Percentiles rank a stretch among this genome's conserved stretches.
Conservation (phyloP, 495 filamentous ascomycete species). For the Parathielavia appendiculata region DNA sequence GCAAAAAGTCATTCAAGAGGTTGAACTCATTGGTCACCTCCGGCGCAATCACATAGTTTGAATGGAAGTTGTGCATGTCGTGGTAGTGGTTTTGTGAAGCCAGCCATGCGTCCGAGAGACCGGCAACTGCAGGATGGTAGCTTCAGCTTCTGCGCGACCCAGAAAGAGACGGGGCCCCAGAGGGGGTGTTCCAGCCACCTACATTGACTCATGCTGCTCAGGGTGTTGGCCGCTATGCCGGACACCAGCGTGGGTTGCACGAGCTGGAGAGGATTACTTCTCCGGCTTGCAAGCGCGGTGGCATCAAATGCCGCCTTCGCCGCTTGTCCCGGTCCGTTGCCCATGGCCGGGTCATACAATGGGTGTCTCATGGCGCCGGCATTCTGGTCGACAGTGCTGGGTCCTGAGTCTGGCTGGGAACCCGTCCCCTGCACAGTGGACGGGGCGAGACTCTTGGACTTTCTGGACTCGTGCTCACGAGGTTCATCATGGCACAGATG, state of each 20-base stretch:
- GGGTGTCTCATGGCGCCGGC: conserved; percentile 39
- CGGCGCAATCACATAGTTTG: conserved; percentile 91
- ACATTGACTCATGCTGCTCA: conserved; percentile 68
- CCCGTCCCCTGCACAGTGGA: conserved; percentile 53
- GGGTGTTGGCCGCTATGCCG: conserved; percentile 48
- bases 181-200: conserved; percentile 45
- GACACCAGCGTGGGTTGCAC: conserved; percentile 53
- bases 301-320: conserved; percentile 41
- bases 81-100: conserved; percentile 70
- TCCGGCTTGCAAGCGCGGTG: conserved; percentile 33
- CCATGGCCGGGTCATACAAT: conserved; percentile 36
- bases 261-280: conserved; percentile 48
- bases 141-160: conserved; percentile 34
- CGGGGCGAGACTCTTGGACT: conserved; percentile 60
- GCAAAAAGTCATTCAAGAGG: conserved; percentile 91
- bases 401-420: conserved; percentile 36
- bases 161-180: conserved; percentile 12
- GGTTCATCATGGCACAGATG: conserved; percentile 98
- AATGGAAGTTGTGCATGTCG: conserved; percentile 91
- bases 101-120: conserved; percentile 54
- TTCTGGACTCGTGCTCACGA: conserved; percentile 63
- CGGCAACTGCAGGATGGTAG: conserved; percentile 38
- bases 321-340: conserved; percentile 34
- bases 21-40: conserved; percentile 96
- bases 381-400: conserved; percentile 38